Evolutionary conservation across 352 stramenopile genomes (phyloP), one percentile per base, ranked within the genome.

Genomic region (Bremia lactucae): DNA sequence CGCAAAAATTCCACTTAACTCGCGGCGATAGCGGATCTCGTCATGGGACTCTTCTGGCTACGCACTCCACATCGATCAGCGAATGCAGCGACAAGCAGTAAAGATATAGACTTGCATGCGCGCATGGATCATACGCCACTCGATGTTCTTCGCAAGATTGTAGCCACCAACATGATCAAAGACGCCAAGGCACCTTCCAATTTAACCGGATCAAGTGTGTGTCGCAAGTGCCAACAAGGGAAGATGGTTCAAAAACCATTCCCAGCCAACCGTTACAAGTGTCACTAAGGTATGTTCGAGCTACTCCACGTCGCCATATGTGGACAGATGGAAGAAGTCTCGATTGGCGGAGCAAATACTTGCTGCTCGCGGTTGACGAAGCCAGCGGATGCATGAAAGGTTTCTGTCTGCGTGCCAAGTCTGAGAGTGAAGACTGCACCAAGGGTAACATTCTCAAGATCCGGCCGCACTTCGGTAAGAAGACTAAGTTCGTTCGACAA

Each of bases 251-350:
- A 37, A 37, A 37, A 37, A 37, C 15, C 31, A 4, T 23, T 23
- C 13, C 15, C 14, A 22, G 9, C 14, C 31, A 22, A 37, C 4
- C 31, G 31, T 6, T n/a, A 39, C 34, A 39, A 39, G 34, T 19
- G 16, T 13, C 6, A 11, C 13, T 39, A 26, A 7, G 16, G 25
- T 5, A 39, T 6, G 0, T 39, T 39, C 18, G 2, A 39, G 34
- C 13, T 39, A 19, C 34, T 39, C 16, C 34, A 26, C 34, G 23
- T 39, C 31, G 31, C 19, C 31, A 37, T 37, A n/a, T 37, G 31
- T 6, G 15, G 31, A 29, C 24, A 3, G 13, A 29, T 3, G n/a
- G n/a, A n/a, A n/a, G n/a, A n/a, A n/a, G n/a, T n/a, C n/a, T 29
- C 24, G 8, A 7, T 29, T 29, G 24, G 24, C 24, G 24, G 3